These are phyloP conservation scores for Aspergillus clavatus DNA, from an alignment of 2,329 filamentous ascomycete genomes.

Conservation along the genomic window DNA sequence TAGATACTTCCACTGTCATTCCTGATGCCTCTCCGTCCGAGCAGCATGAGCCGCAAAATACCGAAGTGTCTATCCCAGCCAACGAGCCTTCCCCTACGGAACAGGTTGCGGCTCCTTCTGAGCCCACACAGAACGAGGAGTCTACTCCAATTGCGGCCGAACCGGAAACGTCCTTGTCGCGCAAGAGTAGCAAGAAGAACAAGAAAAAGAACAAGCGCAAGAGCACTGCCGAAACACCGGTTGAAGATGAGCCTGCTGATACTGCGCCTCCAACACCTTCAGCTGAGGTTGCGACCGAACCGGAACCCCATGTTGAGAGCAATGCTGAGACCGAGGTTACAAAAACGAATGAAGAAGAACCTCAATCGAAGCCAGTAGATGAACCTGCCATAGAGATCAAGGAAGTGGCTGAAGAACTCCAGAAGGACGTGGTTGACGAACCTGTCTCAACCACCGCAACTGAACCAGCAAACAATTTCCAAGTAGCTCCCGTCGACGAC, in stretches of 20 bases:
- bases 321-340: constrained; percentile 5
- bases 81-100: not conserved
- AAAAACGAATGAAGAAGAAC: constrained; percentile 16
- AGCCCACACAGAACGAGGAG: constrained; percentile 1
- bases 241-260: constrained; percentile 5
- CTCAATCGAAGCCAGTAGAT: constrained; percentile 1
- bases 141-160: not conserved
- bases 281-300: not conserved
- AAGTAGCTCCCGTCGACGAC: not conserved
- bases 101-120: not conserved
- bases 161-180: constrained; percentile 9
- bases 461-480: not conserved
- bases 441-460: not conserved
- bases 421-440: constrained; percentile 2
- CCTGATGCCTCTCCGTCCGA: not conserved
- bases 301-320: too few relatives aligned
- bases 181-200: constrained; percentile 19
- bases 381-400: not conserved
- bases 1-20: not conserved
- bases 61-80: not conserved
- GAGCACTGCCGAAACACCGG: constrained; percentile 2
- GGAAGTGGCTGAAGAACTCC: not conserved
- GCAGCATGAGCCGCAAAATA: not conserved
- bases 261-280: constrained; percentile 2
- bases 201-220: constrained; percentile 22